Evolutionary conservation across 2,329 filamentous ascomycete genomes (phyloP).

Genomic region (Aureobasidium sp.): DNA sequence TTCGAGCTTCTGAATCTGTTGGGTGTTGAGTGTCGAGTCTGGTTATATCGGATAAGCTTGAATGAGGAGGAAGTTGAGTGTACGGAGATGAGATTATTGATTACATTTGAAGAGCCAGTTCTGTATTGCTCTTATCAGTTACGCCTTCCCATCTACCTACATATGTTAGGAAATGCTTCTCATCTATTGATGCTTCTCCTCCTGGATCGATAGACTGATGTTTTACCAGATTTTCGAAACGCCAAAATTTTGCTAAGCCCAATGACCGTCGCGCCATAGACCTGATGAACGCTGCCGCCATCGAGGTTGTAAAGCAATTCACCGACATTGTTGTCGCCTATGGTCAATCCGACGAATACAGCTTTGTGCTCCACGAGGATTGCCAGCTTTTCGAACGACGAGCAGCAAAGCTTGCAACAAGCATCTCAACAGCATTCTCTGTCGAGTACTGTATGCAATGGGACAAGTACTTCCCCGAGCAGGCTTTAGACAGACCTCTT

Average conservation of each 20-base stretch:
- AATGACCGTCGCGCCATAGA: constrained; percentile 90
- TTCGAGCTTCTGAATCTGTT: not conserved
- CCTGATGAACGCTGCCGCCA: constrained; percentile 96
- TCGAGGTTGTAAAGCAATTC: constrained; percentile 82
- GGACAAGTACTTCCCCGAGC: constrained; percentile 78
- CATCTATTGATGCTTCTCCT: not conserved
- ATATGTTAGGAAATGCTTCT: not conserved
- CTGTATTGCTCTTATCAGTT: not conserved
- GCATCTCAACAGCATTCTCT: constrained; percentile 93
- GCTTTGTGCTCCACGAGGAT: constrained; percentile 89
- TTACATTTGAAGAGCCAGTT: not conserved
- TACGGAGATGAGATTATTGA: not conserved
- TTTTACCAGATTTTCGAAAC: constrained; percentile 73
- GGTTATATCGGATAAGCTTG: not conserved
- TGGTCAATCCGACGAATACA: constrained; percentile 95
- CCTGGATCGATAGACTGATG: not conserved
- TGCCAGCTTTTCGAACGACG: constrained; percentile 88
- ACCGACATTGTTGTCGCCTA: constrained; percentile 91
- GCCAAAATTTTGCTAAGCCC: constrained; percentile 90
- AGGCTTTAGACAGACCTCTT: constrained; percentile 74
- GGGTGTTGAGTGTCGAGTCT: too few species aligned
- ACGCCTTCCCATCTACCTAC: not conserved
- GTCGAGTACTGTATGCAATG: constrained; percentile 89
- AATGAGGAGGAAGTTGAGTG: not conserved
- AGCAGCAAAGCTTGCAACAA: constrained; percentile 88